Evolutionary conservation across 305 asterid species (phyloP), one percentile per base, ranked within the genome.

Genomic region (Fraxinus nigra): DNA sequence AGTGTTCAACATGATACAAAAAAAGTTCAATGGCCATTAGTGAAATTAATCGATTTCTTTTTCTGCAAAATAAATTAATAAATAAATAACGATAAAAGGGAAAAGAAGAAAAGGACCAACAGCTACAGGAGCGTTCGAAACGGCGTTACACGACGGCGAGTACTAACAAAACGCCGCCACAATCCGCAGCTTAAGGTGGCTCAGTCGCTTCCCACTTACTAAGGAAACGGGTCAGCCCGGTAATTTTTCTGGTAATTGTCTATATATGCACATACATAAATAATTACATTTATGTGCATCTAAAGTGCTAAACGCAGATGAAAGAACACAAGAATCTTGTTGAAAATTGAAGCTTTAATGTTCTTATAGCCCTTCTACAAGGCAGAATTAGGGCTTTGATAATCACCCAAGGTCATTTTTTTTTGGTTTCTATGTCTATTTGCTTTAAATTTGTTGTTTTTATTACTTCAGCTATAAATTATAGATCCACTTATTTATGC

Each of bases 351-450:
- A 43, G n/a, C n/a, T 43, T 43, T 43, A 43, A 43, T 61, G 70
- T 22, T 59, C 11, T 61, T 61, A 61, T 61, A 6, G 9, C 70
- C 70, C 13, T 3, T 61, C 30, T 7, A 8, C 70, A 20, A 7
- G 30, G 22, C 30, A 7, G 32, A 43, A 2, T 67, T 79, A 80
- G 79, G 61, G 79, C 5, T 77, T 74, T 67, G 69, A 67, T 77
- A 32, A 38, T 76, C 78, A 24, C 20, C 37, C 38, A 43, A 75
- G 48, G 75, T 76, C 51, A 37, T 3, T 83, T 35, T 69, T 20
- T 38, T 38, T 38, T 1, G 3, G 14, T 37, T 26, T 6, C 26
- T 6, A 22, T 43, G 75, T n/a, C 30, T 22, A 9, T 2, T 78
- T 69, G 24, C 24, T 11, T 78, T 61, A 22, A 61, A 61, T 20